These are phyloP conservation scores for Arabidopsis arenosa DNA, from an alignment of 345 rosid genomes.

Conservation along the genomic window DNA sequence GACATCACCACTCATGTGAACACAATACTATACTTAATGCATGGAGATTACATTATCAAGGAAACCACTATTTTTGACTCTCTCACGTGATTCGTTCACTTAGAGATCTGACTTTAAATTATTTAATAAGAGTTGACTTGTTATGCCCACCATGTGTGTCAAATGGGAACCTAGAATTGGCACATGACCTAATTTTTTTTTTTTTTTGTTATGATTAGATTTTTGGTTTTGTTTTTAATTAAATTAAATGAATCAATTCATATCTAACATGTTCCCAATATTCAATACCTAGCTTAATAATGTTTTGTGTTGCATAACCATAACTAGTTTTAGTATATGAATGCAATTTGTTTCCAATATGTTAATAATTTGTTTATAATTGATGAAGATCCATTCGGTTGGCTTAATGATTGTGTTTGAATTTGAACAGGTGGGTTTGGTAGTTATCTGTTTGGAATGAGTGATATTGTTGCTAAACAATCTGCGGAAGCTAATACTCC, in stretches of 20 bases:
- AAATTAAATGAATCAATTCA: not conserved
- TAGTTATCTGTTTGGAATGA: slow-evolving; percentile 70
- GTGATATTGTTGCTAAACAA: slow-evolving; percentile 53
- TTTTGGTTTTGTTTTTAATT: not conserved
- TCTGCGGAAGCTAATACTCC: slow-evolving; percentile 58
- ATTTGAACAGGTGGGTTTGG: slow-evolving; percentile 64
- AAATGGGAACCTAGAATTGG: slow-evolving; percentile 15
- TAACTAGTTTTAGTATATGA: no score
- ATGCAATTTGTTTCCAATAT: no score
- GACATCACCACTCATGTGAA: slow-evolving; percentile 11
- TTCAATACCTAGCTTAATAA: not conserved
- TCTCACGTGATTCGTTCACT: slow-evolving; percentile 30
- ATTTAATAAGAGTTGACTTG: slow-evolving; percentile 38
- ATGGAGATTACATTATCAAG: slow-evolving; percentile 12
- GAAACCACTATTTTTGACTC: slow-evolving; percentile 8
- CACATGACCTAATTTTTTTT: slow-evolving; percentile 7
- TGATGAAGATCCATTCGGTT: not conserved
- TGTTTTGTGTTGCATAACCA: not conserved
- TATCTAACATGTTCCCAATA: not conserved
- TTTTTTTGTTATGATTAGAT: not conserved
- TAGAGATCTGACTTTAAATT: slow-evolving; percentile 1
- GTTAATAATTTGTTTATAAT: no score
- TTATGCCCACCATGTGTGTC: slow-evolving; percentile 9
- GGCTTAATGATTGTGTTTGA: not conserved
- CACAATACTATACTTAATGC: slow-evolving; percentile 11